Conservation (phyloP, 176 grass and related monocot genomes). For the Microstegium vimineum region DNA sequence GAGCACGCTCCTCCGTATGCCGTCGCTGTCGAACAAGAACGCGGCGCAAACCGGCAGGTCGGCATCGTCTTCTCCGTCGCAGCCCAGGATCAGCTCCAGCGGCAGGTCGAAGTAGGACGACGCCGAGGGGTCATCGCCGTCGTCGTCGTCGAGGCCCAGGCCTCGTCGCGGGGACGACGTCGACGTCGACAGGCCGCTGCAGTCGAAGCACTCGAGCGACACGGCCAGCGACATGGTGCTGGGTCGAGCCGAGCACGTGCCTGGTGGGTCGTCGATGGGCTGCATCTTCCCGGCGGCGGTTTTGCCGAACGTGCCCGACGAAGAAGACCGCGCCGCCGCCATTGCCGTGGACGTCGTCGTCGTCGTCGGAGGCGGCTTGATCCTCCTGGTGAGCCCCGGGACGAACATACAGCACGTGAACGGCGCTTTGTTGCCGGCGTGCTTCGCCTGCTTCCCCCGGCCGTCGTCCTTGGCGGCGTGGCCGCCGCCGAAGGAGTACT, state of each 20-base stretch:
- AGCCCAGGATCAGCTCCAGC: conserved; percentile 57
- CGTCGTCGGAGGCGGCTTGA: conserved; percentile 15
- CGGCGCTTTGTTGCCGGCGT: not conserved
- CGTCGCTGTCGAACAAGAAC: conserved; percentile 74
- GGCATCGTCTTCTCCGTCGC: conserved; percentile 33
- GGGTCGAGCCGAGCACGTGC: conserved; percentile 18
- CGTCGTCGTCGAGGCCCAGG: conserved; percentile 17
- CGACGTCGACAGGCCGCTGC: conserved; percentile 33
- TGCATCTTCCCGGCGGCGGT: not conserved
- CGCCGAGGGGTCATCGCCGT: not conserved
- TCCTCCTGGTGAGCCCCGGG: conserved; percentile 46
- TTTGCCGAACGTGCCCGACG: not conserved
- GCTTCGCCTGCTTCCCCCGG: not conserved
- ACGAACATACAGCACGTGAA: conserved; percentile 74
- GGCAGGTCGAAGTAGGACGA: conserved; percentile 63
- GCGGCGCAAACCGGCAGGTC: conserved; percentile 53
- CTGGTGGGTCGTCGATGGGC: not conserved
- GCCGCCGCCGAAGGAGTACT: conserved; percentile 17
- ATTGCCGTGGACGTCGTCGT: not conserved
- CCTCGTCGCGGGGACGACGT: conserved; percentile 5
- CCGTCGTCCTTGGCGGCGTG: not conserved
- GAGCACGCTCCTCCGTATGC: conserved; percentile 38
- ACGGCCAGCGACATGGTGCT: conserved; percentile 47
- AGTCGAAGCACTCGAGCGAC: conserved; percentile 73
- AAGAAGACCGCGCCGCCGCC: not conserved